phyloP scores from a whole-genome alignment of 2,329 filamentous ascomycete species.

The Zymoseptoria tritici region DNA sequence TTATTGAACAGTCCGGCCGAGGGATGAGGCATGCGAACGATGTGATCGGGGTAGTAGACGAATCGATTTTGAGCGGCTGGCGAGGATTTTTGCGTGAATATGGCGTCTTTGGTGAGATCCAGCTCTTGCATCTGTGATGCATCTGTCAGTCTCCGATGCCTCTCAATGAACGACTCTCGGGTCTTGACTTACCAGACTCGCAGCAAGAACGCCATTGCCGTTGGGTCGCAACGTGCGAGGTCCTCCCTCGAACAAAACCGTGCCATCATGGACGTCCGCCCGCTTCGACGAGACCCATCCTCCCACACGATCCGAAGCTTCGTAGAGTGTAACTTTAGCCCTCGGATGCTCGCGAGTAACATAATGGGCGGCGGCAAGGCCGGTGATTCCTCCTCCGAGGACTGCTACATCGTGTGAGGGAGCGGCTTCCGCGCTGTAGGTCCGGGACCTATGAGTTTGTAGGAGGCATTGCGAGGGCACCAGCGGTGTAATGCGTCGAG shows the following conservation, averaged over 20 bases:
- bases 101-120: slow-evolving; percentile 49
- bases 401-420: slow-evolving; percentile 50
- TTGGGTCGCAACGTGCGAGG: slow-evolving; percentile 65
- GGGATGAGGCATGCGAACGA: slow-evolving; percentile 55
- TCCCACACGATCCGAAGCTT: slow-evolving; percentile 61
- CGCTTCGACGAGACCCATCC: slow-evolving; percentile 73
- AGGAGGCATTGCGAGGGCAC: neutral
- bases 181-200: slow-evolving; percentile 56
- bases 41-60: slow-evolving; percentile 80
- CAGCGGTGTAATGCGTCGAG: neutral
- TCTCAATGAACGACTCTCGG: neutral
- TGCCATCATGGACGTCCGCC: slow-evolving; percentile 53
- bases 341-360: slow-evolving; percentile 60
- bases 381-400: slow-evolving; percentile 75
- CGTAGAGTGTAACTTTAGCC: slow-evolving; percentile 72
- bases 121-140: slow-evolving; percentile 50
- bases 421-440: slow-evolving; percentile 10
- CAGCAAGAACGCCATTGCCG: slow-evolving; percentile 56
- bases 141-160: slow-evolving; percentile 2
- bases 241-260: slow-evolving; percentile 73
- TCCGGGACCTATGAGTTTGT: slow-evolving; percentile 2
- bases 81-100: slow-evolving; percentile 45
- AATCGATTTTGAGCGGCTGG: slow-evolving; percentile 59
- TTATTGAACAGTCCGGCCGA: slow-evolving; percentile 28
- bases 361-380: slow-evolving; percentile 71